Evolutionary conservation across 192 early-diverging fungal species (phyloP).

Genomic region (Coemansia sp.): DNA sequence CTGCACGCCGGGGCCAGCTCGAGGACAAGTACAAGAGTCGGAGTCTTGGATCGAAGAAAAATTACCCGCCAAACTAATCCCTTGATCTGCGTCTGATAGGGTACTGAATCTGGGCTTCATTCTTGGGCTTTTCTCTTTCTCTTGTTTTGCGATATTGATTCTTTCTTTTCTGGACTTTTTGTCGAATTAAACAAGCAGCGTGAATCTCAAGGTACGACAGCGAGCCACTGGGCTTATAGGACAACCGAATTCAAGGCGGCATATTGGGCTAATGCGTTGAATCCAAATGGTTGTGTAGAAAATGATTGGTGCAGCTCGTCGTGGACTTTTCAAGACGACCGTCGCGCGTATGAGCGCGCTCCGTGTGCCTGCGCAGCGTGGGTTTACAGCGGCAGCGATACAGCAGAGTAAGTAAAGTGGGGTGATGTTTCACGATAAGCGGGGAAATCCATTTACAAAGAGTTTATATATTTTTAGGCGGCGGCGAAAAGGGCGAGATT

Average conservation of each 20-base stretch:
- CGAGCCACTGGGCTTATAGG: no score
- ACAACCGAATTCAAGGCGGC: no score
- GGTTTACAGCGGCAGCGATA: slow-evolving; percentile 26
- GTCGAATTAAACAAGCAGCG: not conserved
- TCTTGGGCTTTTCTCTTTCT: not conserved
- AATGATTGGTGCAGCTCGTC: slow-evolving; percentile 39
- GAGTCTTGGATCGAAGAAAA: slow-evolving; percentile 36
- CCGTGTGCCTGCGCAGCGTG: slow-evolving; percentile 12
- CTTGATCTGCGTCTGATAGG: not conserved
- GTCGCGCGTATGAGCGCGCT: slow-evolving; percentile 1
- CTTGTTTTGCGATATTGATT: not conserved
- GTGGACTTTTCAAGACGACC: slow-evolving; percentile 26
- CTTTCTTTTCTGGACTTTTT: slow-evolving; percentile 2
- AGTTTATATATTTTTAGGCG: slow-evolving; percentile 6
- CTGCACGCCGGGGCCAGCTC: slow-evolving; percentile 67
- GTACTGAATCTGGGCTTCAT: no score
- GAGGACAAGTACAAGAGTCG: slow-evolving; percentile 68
- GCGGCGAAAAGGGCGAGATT: slow-evolving; percentile 22
- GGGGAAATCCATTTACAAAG: not conserved
- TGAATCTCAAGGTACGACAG: no score
- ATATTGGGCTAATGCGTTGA: no score
- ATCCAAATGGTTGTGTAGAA: not conserved
- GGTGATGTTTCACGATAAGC: not conserved
- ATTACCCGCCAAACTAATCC: slow-evolving; percentile 13
- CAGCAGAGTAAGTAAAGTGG: slow-evolving; percentile 23